Base-by-base conservation (phyloP, 2,329 filamentous ascomycete genomes). In the Tolypocladium endophyticum region DNA sequence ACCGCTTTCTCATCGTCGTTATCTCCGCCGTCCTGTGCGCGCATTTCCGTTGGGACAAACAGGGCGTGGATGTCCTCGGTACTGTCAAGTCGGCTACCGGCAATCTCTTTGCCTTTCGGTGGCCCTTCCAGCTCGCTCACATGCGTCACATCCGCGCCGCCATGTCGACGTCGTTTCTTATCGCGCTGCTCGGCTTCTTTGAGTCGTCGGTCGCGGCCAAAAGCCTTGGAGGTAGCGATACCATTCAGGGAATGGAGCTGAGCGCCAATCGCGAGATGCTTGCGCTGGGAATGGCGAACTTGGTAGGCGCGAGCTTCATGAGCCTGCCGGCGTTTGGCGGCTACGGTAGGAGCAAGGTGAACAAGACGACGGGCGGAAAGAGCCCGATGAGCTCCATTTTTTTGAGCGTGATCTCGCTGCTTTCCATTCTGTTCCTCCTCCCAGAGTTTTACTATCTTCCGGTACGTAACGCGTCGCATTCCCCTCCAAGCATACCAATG, bases 181-280 rank as follows among this genome's bases (percentile, higher is more conserved):
- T 99, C 64, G 91, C 92, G 0, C 80, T 99, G 30, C 85, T 99
- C 0, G 94, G 94, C n/a, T 99, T 99, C 74, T 99, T 99, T 68
- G 94, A 99, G 73, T 96, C 91, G 3, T 96, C 92, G 0, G 92
- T 99, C 16, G 94, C 94, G 1, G 94, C 94, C 41, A 97, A 97
- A 75, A 93, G 90, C 63, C 77, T 99, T 3, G 89, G 88, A 8
- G 83, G 84, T 50, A 79, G 78, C 57, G 84, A 87, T 63, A 84
- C 84, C 12, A 87, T 97, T 38, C 83, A 89, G 61, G 88, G 86
- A 38, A 90, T 97, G 70, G 84, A 88, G 58, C 79, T 97, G 50
- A 96, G 92, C 70, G 85, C 94, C 1, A 99, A 99, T 71, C 83
- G 94, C 55, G 94, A 99, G 72, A 85, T 99, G 64, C 90, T 97